phyloP scores from a whole-genome alignment of 768 basidiomycete species.

The Obba rivulosa region DNA sequence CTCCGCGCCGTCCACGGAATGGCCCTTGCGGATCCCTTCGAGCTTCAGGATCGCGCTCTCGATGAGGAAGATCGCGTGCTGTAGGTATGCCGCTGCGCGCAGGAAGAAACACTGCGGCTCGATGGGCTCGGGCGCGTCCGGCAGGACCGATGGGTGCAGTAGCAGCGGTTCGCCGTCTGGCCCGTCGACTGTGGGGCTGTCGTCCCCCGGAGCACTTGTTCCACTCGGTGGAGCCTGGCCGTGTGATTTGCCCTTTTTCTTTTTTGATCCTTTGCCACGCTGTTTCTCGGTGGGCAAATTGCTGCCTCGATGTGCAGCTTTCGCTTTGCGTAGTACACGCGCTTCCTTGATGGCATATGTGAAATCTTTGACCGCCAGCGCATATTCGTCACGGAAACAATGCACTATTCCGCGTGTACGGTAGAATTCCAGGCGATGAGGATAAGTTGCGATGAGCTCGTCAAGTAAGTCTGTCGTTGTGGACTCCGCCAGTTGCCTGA shows the following conservation, averaged over 20 bases:
- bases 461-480: constrained; percentile 77
- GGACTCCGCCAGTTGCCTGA: constrained; percentile 79
- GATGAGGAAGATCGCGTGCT: constrained; percentile 70
- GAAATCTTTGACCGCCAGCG: constrained; percentile 71
- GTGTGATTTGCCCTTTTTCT: constrained; percentile 50
- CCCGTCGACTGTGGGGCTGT: constrained; percentile 37
- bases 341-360: constrained; percentile 78
- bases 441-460: constrained; percentile 66
- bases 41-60: constrained; percentile 67
- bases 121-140: constrained; percentile 80
- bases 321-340: constrained; percentile 62
- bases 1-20: constrained; percentile 65
- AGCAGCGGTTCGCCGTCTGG: constrained; percentile 45
- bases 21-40: constrained; percentile 60
- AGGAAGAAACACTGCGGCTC: constrained; percentile 82
- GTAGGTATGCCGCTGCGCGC: constrained; percentile 78
- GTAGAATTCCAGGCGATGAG: constrained; percentile 78
- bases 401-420: constrained; percentile 89
- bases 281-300: constrained; percentile 30
- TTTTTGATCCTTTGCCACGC: constrained; percentile 43
- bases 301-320: constrained; percentile 45
- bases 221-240: constrained; percentile 69
- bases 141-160: constrained; percentile 68
- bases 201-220: constrained; percentile 38
- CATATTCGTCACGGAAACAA: constrained; percentile 82